Conservation (phyloP, 2,329 filamentous ascomycete species). For the Aspergillus ibericus region DNA sequence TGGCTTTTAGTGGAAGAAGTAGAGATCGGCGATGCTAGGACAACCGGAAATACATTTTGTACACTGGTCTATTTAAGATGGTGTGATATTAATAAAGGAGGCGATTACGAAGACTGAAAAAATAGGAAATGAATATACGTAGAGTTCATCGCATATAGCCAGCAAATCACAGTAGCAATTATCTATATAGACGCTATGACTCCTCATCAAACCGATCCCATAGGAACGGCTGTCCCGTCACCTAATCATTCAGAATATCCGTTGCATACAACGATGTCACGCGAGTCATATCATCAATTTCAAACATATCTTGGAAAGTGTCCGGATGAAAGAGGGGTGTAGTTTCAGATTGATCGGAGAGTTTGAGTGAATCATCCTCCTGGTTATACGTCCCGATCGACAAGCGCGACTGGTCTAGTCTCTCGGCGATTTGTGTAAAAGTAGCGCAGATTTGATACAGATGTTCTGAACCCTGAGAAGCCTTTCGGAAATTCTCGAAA, state of each 20-base stretch:
- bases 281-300: background rate
- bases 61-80: no score
- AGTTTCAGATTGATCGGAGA: background rate
- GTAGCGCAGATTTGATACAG: slow-evolving; percentile 16
- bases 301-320: background rate
- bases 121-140: no score
- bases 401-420: slow-evolving; percentile 2
- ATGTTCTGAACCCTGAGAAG: slow-evolving; percentile 9
- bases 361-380: background rate
- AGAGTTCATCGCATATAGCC: no score
- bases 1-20: no score
- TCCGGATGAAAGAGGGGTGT: background rate
- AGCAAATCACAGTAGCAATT: no score
- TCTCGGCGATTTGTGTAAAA: slow-evolving; percentile 10
- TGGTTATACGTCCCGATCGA: background rate
- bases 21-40: no score
- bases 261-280: background rate
- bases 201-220: background rate
- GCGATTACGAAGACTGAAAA: no score
- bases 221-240: background rate
- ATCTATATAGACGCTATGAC: no score
- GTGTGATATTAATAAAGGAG: no score
- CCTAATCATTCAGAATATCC: background rate
- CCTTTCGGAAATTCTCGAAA: slow-evolving; percentile 5
- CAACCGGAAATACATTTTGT: no score